Evolutionary conservation across 495 filamentous ascomycete species (phyloP).

Genomic region (Tuber indicum): DNA sequence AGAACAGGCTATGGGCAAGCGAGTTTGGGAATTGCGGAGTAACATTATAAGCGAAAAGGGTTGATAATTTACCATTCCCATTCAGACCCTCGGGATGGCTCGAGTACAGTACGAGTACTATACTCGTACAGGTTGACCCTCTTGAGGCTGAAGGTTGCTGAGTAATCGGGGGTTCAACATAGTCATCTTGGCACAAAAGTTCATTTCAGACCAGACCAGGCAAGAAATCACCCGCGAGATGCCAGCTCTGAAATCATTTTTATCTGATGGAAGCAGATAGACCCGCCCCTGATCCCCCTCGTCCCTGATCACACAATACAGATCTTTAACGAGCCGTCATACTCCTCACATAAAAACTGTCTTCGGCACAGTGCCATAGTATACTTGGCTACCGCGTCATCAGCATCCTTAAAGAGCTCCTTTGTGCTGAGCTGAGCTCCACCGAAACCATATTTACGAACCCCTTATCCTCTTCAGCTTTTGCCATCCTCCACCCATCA

Average conservation of each 20-base stretch:
- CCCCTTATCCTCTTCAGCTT: background rate
- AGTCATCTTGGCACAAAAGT: background rate
- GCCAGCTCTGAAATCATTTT: background rate
- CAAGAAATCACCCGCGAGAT: background rate
- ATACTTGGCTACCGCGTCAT: background rate
- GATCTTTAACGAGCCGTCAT: background rate
- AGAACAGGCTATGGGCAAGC: background rate
- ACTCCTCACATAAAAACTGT: background rate
- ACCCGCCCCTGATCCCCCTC: background rate
- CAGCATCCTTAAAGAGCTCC: background rate
- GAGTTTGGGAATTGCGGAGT: background rate
- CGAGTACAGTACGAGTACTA: too few species aligned
- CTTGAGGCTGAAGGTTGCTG: background rate
- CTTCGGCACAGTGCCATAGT: background rate
- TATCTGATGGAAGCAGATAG: background rate
- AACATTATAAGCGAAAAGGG: background rate
- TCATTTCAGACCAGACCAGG: background rate
- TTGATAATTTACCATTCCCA: background rate
- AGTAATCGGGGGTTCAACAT: background rate
- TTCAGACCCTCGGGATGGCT: background rate
- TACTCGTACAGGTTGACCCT: background rate
- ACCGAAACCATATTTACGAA: background rate
- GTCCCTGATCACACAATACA: background rate
- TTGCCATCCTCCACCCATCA: background rate
- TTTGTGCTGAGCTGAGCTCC: slow-evolving; percentile 3